Percentiles rank a stretch among this genome's conserved stretches.
Conservation (phyloP, 1,139 yeast genomes). For the Suhomyces bribrorum region DNA sequence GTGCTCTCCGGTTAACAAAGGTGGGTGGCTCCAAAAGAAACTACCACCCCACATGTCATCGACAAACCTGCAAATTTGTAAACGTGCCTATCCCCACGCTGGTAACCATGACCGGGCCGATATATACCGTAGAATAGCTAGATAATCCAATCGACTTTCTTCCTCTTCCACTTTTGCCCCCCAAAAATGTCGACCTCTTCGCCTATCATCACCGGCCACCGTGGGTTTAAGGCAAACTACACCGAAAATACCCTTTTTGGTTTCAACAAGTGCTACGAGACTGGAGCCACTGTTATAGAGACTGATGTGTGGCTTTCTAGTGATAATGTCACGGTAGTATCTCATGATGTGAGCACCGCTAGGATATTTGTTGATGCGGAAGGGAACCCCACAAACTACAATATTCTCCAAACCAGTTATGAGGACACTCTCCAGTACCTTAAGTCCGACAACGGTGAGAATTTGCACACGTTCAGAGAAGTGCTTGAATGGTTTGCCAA, state of each 20-base stretch:
- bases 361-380: conserved; percentile 58
- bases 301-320: conserved; percentile 79
- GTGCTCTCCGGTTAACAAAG: too few relatives aligned
- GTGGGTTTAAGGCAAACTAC: conserved; percentile 58
- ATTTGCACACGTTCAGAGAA: conserved; percentile 61
- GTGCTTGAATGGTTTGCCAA: conserved; percentile 59
- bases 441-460: conserved; percentile 57
- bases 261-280: conserved; percentile 66
- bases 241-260: conserved; percentile 83
- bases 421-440: conserved; percentile 48
- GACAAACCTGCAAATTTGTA: too few relatives aligned
- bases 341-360: conserved; percentile 67
- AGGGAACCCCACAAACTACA: conserved; percentile 41
- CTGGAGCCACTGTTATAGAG: conserved; percentile 75
- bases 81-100: too few relatives aligned
- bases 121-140: too few relatives aligned
- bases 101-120: too few relatives aligned
- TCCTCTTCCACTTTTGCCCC: conserved; percentile 3
- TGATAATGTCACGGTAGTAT: conserved; percentile 73
- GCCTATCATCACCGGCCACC: conserved; percentile 45
- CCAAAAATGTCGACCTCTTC: conserved; percentile 12
- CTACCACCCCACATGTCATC: too few relatives aligned
- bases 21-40: too few relatives aligned
- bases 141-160: too few relatives aligned
- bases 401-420: conserved; percentile 44